phyloP scores from a whole-genome alignment of 2,329 filamentous ascomycete genomes.

The Penicillium thymicola region DNA sequence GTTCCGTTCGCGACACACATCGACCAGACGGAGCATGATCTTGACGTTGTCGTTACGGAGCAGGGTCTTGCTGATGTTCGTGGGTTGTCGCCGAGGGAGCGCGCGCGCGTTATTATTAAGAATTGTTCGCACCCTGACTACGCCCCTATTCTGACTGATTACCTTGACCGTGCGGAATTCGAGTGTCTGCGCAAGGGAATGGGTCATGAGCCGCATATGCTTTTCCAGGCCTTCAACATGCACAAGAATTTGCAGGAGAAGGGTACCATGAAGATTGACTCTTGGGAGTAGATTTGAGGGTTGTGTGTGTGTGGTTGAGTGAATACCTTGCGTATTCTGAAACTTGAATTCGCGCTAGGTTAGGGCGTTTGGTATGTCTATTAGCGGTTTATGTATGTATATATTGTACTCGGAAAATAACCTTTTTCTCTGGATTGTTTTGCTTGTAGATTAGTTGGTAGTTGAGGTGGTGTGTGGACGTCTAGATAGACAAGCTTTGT shows the following conservation, averaged over 20 bases:
- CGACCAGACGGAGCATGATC: slow-evolving; percentile 89
- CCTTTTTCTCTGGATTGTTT: background rate
- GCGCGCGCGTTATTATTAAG: slow-evolving; percentile 79
- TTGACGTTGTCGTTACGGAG: slow-evolving; percentile 80
- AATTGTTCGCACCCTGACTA: slow-evolving; percentile 86
- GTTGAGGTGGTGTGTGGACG: background rate
- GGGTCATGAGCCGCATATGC: slow-evolving; percentile 84
- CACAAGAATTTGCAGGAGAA: slow-evolving; percentile 78
- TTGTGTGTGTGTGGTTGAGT: background rate
- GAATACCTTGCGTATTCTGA: background rate
- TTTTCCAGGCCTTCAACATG: slow-evolving; percentile 86
- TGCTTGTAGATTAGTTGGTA: background rate
- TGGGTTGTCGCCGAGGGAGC: slow-evolving; percentile 73
- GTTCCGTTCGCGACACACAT: slow-evolving; percentile 93
- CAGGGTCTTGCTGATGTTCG: slow-evolving; percentile 81
- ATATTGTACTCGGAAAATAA: background rate
- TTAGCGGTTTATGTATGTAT: slow-evolving; percentile 12
- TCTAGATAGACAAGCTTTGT: too few relatives aligned
- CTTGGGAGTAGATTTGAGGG: slow-evolving; percentile 50
- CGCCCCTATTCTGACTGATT: slow-evolving; percentile 74
- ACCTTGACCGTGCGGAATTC: slow-evolving; percentile 80
- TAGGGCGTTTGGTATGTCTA: slow-evolving; percentile 5
- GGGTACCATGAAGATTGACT: slow-evolving; percentile 82
- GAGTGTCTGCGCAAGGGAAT: slow-evolving; percentile 82
- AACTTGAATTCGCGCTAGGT: background rate